Base-by-base conservation (phyloP, 1,139 yeast genomes). In the Geotrichum aggregatum region DNA sequence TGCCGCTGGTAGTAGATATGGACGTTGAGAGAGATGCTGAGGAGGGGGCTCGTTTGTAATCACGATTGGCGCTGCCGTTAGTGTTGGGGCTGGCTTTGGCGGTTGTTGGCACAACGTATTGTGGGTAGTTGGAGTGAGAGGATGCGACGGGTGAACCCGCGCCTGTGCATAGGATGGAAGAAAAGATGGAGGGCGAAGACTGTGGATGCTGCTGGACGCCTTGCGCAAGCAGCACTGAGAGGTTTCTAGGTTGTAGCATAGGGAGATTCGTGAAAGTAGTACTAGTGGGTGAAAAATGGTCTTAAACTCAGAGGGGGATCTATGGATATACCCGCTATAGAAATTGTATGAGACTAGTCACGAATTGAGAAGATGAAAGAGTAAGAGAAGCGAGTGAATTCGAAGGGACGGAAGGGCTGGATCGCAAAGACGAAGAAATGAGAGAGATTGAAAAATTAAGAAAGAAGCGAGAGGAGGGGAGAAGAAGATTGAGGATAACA, bases 131-230 rank as follows among this genome's bases (percentile, higher is more conserved):
- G 11, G 44, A 40, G 44, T 40, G 44, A 6, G 44, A 19, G 11
- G 30, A 21, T 3, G 44, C 44, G 18, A 40, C 44, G 3, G 44
- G 44, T 8, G 30, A 22, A 7, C 44, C 44, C 6, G 31, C 10
- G 30, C 28, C 14, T 13, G 44, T 40, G 31, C 44, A 40, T 3
- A 40, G 44, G 13, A 40, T 40, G 21, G 44, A 40, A 10, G 44
- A 40, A 13, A 40, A 40, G 31, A 40, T 24, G 26, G 21, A 14
- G 11, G 44, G 16, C 31, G 44, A 22, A 6, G 28, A 40, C 14
- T 40, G 31, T 8, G 44, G 31, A 16, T 19, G 30, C 44, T 19
- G 44, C 6, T 40, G 28, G 28, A 40, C 16, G 30, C 44, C 14
- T 40, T 40, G 44, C 8, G 44, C 6, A 13, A 40, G 44, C 31